Evolutionary conservation across 805 yeast species (phyloP).

Genomic region (Candida hungchunana): DNA sequence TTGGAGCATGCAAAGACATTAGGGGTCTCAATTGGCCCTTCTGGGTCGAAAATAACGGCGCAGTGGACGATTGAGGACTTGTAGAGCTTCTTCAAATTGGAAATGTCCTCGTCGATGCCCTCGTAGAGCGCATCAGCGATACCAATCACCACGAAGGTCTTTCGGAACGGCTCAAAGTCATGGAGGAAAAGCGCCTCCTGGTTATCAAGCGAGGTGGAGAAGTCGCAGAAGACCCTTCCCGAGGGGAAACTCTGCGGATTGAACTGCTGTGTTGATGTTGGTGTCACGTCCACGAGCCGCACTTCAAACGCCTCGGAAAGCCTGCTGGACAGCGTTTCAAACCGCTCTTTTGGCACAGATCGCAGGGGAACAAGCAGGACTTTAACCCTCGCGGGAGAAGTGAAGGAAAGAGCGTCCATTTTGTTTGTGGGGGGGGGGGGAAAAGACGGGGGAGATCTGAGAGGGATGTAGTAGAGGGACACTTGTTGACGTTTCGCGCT

Average conservation of each 20-base stretch:
- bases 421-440: no score
- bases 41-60: slow-evolving; percentile 46
- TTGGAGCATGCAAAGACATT: slow-evolving; percentile 9
- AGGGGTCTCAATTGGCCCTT: no score
- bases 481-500: slow-evolving; percentile 2
- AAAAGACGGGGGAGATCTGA: neutral
- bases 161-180: slow-evolving; percentile 88
- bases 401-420: slow-evolving; percentile 44
- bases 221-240: slow-evolving; percentile 66
- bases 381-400: slow-evolving; percentile 63
- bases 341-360: slow-evolving; percentile 36
- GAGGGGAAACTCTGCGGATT: slow-evolving; percentile 83
- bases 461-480: neutral
- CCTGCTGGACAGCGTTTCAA: slow-evolving; percentile 35
- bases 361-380: slow-evolving; percentile 68
- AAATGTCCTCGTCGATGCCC: slow-evolving; percentile 28
- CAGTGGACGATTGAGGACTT: slow-evolving; percentile 54
- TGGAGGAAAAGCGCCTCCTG: slow-evolving; percentile 63
- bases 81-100: slow-evolving; percentile 39
- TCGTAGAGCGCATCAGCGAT: slow-evolving; percentile 25
- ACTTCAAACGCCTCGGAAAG: slow-evolving; percentile 55
- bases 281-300: slow-evolving; percentile 70
- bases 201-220: slow-evolving; percentile 41
- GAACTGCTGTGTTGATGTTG: slow-evolving; percentile 55
- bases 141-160: slow-evolving; percentile 62